Conservation (phyloP, 805 yeast species). For the Torulaspora quercuum region DNA sequence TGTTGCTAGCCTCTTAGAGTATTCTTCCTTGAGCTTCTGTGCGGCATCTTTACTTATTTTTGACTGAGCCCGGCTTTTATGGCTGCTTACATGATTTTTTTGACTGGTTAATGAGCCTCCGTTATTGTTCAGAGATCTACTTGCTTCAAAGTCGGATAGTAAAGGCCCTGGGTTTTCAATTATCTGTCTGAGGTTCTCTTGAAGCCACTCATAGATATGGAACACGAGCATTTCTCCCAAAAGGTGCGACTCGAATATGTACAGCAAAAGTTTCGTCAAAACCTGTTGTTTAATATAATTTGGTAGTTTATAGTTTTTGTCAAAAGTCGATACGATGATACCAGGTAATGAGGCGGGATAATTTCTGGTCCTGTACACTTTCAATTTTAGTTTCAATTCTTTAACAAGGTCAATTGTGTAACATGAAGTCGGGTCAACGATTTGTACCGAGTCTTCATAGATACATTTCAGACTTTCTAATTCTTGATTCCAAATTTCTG, state of each 20-base stretch:
- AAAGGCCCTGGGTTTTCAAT: conserved; percentile 76
- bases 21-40: conserved; percentile 35
- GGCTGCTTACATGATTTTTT: not conserved
- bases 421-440: conserved; percentile 30
- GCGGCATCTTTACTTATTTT: conserved; percentile 35
- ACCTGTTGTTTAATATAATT: conserved; percentile 65
- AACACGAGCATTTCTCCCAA: conserved; percentile 71
- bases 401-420: conserved; percentile 37
- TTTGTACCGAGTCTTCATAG: conserved; percentile 46
- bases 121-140: conserved; percentile 10
- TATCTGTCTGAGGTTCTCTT: conserved; percentile 54
- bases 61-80: conserved; percentile 2
- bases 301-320: conserved; percentile 52
- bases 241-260: conserved; percentile 42
- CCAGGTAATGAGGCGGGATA: conserved; percentile 77
- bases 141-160: conserved; percentile 25
- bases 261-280: conserved; percentile 44
- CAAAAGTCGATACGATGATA: conserved; percentile 48
- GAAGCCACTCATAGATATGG: conserved; percentile 73
- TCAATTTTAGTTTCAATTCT: conserved; percentile 32
- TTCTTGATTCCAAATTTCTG: conserved; percentile 70
- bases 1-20: conserved; percentile 35
- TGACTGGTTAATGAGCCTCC: not conserved
- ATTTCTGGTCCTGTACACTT: conserved; percentile 44
- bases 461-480: conserved; percentile 62